These are phyloP conservation scores for Phialemoniopsis sp. DNA, from an alignment of 2,329 filamentous ascomycete species.

Conservation along the genomic window DNA sequence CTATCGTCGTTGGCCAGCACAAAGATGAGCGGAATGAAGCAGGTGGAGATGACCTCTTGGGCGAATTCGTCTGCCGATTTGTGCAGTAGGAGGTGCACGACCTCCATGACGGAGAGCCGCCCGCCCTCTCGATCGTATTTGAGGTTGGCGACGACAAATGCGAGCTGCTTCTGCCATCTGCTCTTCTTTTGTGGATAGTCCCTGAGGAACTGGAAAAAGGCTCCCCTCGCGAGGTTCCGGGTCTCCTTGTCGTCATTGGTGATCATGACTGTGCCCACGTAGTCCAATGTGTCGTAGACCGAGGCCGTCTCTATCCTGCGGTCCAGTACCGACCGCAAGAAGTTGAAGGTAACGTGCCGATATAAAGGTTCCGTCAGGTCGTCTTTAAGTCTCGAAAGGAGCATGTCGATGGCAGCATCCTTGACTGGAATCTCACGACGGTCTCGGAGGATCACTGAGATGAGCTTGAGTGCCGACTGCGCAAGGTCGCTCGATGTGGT, in stretches of 20 bases:
- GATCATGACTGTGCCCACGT: conserved; percentile 88
- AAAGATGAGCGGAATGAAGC: conserved; percentile 83
- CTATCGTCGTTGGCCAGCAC: conserved; percentile 87
- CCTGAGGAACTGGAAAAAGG: conserved; percentile 90
- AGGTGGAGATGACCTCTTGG: conserved; percentile 74
- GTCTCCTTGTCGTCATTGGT: conserved; percentile 90
- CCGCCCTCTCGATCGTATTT: conserved; percentile 88
- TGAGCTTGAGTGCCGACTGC: conserved; percentile 83
- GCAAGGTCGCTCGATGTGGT: conserved; percentile 79
- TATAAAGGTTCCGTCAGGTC: conserved; percentile 91
- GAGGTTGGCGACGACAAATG: conserved; percentile 85
- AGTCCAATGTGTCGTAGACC: conserved; percentile 88
- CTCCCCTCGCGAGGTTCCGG: conserved; percentile 79
- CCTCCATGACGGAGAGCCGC: conserved; percentile 88
- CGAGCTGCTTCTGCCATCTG: conserved; percentile 83
- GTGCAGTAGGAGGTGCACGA: conserved; percentile 77
- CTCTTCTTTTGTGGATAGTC: conserved; percentile 92
- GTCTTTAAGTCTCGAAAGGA: conserved; percentile 77
- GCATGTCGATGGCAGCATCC: conserved; percentile 75
- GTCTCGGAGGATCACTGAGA: conserved; percentile 81
- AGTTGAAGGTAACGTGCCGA: conserved; percentile 91
- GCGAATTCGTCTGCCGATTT: conserved; percentile 81
- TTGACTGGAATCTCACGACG: conserved; percentile 71
- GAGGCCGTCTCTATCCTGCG: conserved; percentile 80
- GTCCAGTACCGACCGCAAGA: conserved; percentile 81